phyloP scores from a whole-genome alignment of 345 rosid species.

The Pseudoturritis turrita region DNA sequence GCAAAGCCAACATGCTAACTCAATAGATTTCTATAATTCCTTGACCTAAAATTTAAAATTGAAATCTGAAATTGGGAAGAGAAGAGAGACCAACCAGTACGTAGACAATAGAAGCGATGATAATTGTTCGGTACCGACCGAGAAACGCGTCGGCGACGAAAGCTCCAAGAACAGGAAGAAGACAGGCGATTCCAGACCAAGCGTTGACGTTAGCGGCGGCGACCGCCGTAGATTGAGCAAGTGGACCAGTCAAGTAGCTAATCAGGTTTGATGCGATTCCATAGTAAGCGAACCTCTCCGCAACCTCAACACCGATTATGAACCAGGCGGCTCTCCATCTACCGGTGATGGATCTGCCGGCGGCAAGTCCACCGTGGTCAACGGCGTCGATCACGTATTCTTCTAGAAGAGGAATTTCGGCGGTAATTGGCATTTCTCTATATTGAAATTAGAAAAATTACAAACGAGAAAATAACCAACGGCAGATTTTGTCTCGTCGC shows the following conservation, averaged over 20 bases:
- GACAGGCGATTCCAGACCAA: slow-evolving; percentile 35
- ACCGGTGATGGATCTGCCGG: slow-evolving; percentile 15
- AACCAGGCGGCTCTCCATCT: slow-evolving; percentile 32
- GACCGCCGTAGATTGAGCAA: slow-evolving; percentile 38
- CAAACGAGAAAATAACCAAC: background rate
- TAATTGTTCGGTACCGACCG: slow-evolving; percentile 39
- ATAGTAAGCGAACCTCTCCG: slow-evolving; percentile 40
- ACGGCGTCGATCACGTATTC: slow-evolving; percentile 19
- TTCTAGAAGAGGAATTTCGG: background rate
- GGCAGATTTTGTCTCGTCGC: no score
- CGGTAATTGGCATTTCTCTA: background rate
- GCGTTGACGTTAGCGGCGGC: slow-evolving; percentile 45
- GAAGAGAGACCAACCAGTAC: slow-evolving; percentile 27
- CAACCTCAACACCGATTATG: slow-evolving; percentile 37
- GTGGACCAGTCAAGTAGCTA: slow-evolving; percentile 39
- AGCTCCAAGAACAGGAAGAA: slow-evolving; percentile 45
- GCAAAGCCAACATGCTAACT: background rate
- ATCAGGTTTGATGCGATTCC: slow-evolving; percentile 40
- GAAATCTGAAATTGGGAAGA: background rate
- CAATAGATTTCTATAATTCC: background rate
- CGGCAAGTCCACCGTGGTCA: slow-evolving; percentile 16
- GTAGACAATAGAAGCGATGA: slow-evolving; percentile 35
- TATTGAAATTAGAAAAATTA: background rate
- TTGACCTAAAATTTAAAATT: background rate
- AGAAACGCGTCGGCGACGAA: slow-evolving; percentile 41